Evolutionary conservation across 495 filamentous ascomycete species (phyloP).

Genomic region (Trichoderma virens): DNA sequence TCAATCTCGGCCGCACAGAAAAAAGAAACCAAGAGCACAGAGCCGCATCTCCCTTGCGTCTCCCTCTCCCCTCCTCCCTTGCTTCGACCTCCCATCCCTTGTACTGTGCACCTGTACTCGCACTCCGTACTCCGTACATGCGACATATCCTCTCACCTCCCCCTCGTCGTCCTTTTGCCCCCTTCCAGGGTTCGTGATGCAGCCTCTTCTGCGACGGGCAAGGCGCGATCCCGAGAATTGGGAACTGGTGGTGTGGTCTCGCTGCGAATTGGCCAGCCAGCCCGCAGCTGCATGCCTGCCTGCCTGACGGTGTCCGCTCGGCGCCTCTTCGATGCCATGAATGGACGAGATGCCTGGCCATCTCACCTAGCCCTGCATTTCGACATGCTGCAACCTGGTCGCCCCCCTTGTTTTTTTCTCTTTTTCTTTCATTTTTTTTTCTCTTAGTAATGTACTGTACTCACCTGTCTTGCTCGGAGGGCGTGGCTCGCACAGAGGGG

Average conservation of each 20-base stretch:
- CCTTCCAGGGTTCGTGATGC: conserved; percentile 4
- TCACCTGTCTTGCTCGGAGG: too few species aligned
- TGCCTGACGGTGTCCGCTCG: neutral
- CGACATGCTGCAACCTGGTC: neutral
- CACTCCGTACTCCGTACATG: too few species aligned
- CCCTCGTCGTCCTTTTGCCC: neutral
- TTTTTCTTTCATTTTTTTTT: too few species aligned
- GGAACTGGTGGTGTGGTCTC: conserved; percentile 4
- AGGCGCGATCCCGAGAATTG: neutral
- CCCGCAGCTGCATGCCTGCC: neutral
- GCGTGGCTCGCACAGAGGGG: too few species aligned
- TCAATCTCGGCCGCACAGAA: too few species aligned
- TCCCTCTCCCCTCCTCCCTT: too few species aligned
- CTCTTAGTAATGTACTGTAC: too few species aligned
- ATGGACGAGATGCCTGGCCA: neutral
- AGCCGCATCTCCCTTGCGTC: neutral
- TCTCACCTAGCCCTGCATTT: neutral
- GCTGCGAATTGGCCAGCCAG: neutral
- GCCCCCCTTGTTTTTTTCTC: neutral
- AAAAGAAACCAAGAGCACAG: too few species aligned
- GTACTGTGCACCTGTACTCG: too few species aligned
- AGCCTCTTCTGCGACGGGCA: neutral
- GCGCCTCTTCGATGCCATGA: neutral
- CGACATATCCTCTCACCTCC: neutral
- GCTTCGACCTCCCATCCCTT: too few species aligned